Evolutionary conservation across 768 basidiomycete species (phyloP).

Genomic region (Vararia minispora): DNA sequence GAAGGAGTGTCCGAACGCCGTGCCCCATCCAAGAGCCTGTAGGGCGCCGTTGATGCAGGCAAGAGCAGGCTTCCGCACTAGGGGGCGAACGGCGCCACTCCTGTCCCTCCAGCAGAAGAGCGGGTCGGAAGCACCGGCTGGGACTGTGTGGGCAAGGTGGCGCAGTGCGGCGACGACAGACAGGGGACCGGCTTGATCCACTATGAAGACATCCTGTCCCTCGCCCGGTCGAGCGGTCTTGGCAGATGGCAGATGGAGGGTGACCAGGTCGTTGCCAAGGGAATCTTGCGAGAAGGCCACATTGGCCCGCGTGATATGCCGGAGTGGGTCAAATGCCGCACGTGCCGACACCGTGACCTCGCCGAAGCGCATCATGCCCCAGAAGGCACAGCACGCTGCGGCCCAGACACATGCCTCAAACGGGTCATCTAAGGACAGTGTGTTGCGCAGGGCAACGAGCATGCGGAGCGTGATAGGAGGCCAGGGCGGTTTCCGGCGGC

Average conservation of each 20-base stretch:
- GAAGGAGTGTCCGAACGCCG: conserved; percentile 30
- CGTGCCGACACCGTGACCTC: conserved; percentile 22
- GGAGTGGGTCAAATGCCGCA: conserved; percentile 11
- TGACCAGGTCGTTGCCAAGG: conserved; percentile 18
- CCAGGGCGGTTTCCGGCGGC: conserved; percentile 14
- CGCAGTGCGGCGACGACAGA: conserved; percentile 23
- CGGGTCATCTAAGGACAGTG: conserved; percentile 17
- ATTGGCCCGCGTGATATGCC: conserved; percentile 19
- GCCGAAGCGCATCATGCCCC: conserved; percentile 28
- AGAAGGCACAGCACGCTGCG: conserved; percentile 25
- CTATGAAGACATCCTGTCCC: conserved; percentile 21
- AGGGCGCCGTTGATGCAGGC: conserved; percentile 22
- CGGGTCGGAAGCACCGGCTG: conserved; percentile 19
- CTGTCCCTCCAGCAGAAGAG: conserved; percentile 27
- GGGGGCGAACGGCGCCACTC: conserved; percentile 18
- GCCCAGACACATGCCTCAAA: conserved; percentile 34
- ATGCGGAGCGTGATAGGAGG: conserved; percentile 25
- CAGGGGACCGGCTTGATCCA: conserved; percentile 12
- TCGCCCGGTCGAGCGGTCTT: conserved; percentile 27
- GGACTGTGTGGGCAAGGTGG: conserved; percentile 20
- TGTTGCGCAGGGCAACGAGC: conserved; percentile 16
- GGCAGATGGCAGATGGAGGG: conserved; percentile 22
- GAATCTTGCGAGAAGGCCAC: conserved; percentile 16
- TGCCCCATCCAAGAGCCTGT: conserved; percentile 18
- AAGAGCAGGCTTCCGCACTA: conserved; percentile 20